These are phyloP conservation scores for Strobilomyces dryophilus DNA, from an alignment of 768 basidiomycete species.

Conservation along the genomic window DNA sequence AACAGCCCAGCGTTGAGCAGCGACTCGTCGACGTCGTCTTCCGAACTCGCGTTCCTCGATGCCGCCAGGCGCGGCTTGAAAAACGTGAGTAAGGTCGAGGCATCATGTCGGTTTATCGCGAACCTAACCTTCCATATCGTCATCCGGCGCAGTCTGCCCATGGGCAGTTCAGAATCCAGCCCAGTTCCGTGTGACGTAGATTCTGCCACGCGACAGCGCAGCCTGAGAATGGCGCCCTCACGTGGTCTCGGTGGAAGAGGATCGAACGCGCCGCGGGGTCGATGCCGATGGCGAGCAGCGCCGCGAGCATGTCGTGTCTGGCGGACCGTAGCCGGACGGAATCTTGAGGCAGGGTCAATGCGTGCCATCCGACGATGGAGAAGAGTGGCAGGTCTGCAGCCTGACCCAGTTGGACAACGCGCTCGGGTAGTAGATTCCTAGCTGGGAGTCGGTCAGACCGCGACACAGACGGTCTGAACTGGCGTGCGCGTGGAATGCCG, in stretches of 20 bases:
- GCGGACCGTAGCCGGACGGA: too few species aligned
- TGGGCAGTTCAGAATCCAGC: conserved; percentile 89
- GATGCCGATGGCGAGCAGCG: too few species aligned
- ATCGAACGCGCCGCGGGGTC: conserved; percentile 58
- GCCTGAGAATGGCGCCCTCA: too few species aligned
- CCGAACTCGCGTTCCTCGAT: conserved; percentile 67
- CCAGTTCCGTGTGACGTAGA: conserved; percentile 79
- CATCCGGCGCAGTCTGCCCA: conserved; percentile 83
- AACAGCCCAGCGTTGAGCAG: conserved; percentile 81
- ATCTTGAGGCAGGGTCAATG: conserved; percentile 88
- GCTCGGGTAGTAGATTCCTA: conserved; percentile 93
- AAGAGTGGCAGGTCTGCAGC: conserved; percentile 80
- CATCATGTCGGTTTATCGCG: conserved; percentile 1
- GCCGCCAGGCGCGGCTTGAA: conserved; percentile 41
- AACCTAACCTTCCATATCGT: conserved; percentile 99
- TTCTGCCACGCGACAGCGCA: too few species aligned
- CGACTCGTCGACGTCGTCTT: conserved; percentile 78
- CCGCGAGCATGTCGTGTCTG: too few species aligned
- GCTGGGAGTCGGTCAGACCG: conserved; percentile 42
- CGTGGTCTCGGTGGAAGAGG: too few species aligned
- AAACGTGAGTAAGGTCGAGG: background rate
- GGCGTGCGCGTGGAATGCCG: conserved; percentile 78
- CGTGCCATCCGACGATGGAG: conserved; percentile 92
- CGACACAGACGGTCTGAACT: accelerated
- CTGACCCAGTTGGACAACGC: conserved; percentile 87